phyloP scores from a whole-genome alignment of 169 alveolate species.

The Cryptosporidium viatorum region DNA sequence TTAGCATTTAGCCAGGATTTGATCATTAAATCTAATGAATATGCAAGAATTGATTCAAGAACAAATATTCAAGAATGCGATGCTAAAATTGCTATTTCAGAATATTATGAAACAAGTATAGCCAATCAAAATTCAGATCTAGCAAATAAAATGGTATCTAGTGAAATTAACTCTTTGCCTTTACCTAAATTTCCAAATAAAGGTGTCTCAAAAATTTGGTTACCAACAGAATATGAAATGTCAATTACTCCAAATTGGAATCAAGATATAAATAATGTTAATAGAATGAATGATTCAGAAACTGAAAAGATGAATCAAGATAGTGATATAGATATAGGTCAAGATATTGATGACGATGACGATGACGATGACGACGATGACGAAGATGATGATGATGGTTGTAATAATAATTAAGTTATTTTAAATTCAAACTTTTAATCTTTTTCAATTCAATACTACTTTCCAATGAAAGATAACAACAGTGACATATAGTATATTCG shows the following conservation, averaged over 20 bases:
- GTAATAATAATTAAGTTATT: neutral
- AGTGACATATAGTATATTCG: constrained; percentile 50
- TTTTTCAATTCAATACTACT: constrained; percentile 32
- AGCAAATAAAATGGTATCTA: constrained; percentile 27
- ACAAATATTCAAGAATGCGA: constrained; percentile 38
- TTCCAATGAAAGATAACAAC: constrained; percentile 57
- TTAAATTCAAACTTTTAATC: neutral
- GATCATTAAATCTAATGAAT: constrained; percentile 55
- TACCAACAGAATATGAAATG: constrained; percentile 58
- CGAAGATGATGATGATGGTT: neutral
- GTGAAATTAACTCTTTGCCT: constrained; percentile 64
- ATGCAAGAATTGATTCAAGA: constrained; percentile 63
- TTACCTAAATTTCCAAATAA: constrained; percentile 51
- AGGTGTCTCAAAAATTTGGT: constrained; percentile 63
- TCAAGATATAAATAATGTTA: neutral
- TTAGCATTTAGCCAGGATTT: constrained; percentile 53
- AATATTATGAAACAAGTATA: constrained; percentile 8
- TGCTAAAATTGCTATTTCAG: constrained; percentile 50
- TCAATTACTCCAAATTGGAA: constrained; percentile 62
- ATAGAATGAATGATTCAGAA: constrained; percentile 4
- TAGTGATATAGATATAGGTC: neutral
- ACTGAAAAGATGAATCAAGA: constrained; percentile 10
- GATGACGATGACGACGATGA: constrained; percentile 15
- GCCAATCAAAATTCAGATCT: constrained; percentile 34
- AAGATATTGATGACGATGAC: neutral